Conservation (phyloP, 2,329 filamentous ascomycete species). For the Aspergillus sp. region DNA sequence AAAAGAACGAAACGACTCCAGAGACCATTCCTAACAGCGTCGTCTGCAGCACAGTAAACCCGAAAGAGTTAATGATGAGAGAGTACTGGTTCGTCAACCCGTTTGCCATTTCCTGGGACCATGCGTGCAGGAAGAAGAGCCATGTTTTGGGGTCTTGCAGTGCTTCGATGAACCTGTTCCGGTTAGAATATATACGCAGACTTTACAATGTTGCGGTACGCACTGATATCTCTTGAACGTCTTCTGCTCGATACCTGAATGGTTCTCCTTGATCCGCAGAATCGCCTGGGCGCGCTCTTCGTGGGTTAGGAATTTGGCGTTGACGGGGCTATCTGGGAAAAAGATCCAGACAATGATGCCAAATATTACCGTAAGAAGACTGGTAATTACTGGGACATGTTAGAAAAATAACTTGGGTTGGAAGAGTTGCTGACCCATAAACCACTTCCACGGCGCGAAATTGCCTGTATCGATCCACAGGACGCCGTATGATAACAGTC, state of each 20-base stretch:
- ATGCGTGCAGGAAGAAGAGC: slow-evolving; percentile 37
- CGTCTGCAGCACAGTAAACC: slow-evolving; percentile 36
- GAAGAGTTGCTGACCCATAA: slow-evolving; percentile 31
- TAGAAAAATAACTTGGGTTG: no score
- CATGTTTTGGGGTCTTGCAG: slow-evolving; percentile 35
- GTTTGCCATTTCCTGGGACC: slow-evolving; percentile 36
- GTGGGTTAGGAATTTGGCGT: slow-evolving; percentile 31
- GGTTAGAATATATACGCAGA: background rate
- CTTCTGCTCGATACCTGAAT: slow-evolving; percentile 40
- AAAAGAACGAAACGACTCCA: slow-evolving; percentile 28
- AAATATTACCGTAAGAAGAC: slow-evolving; percentile 19
- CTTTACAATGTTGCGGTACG: background rate
- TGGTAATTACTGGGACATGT: background rate
- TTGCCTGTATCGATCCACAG: slow-evolving; percentile 39
- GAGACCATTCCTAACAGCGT: slow-evolving; percentile 23
- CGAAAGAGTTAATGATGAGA: slow-evolving; percentile 48
- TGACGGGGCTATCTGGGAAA: slow-evolving; percentile 35
- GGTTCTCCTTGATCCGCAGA: slow-evolving; percentile 35
- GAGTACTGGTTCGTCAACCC: slow-evolving; percentile 45
- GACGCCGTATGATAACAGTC: slow-evolving; percentile 44
- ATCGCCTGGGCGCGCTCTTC: slow-evolving; percentile 37
- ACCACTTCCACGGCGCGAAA: slow-evolving; percentile 43
- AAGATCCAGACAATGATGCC: slow-evolving; percentile 30
- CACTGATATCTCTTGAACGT: slow-evolving; percentile 33
- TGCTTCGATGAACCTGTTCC: slow-evolving; percentile 28